phyloP scores from a whole-genome alignment of 441 rosid genomes.

The Corymbia citriodora region DNA sequence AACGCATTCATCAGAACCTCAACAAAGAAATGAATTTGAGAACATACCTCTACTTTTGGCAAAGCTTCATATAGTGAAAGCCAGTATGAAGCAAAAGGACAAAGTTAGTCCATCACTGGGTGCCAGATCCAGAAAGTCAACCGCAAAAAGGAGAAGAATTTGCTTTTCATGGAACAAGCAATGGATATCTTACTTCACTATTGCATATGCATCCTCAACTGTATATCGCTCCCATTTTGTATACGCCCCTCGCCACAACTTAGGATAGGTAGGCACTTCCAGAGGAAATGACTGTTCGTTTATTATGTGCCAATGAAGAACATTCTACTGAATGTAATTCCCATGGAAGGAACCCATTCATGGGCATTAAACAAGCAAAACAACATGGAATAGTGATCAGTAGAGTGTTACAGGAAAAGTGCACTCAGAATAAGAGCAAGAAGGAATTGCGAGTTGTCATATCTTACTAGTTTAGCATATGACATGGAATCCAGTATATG shows the following conservation, averaged over 20 bases:
- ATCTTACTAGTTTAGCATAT: conserved; percentile 88
- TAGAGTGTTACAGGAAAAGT: conserved; percentile 1
- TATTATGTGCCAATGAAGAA: conserved; percentile 97
- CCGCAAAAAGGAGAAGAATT: not conserved
- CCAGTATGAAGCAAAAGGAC: conserved; percentile 15
- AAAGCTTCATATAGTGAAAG: conserved; percentile 47
- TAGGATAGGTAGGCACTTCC: conserved; percentile 80
- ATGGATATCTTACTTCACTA: conserved; percentile 56
- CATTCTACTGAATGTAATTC: conserved; percentile 66
- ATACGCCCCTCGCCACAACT: conserved; percentile 90
- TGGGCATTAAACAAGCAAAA: conserved; percentile 6
- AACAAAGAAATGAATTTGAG: not conserved
- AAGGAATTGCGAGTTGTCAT: conserved; percentile 7
- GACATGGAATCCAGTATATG: conserved; percentile 90
- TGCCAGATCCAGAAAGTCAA: not conserved
- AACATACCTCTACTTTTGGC: conserved; percentile 84
- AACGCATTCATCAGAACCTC: not conserved
- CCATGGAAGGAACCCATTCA: conserved; percentile 23
- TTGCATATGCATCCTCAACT: conserved; percentile 82
- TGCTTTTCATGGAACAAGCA: not conserved
- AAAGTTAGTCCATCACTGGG: not conserved
- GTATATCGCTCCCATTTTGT: conserved; percentile 87
- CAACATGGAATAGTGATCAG: not conserved
- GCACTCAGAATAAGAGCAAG: conserved; percentile 2
- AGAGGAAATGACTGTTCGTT: conserved; percentile 91